Evolutionary conservation across 495 filamentous ascomycete species (phyloP), one percentile per base, ranked within the genome.

Genomic region (Trichocladium uniseriatum): DNA sequence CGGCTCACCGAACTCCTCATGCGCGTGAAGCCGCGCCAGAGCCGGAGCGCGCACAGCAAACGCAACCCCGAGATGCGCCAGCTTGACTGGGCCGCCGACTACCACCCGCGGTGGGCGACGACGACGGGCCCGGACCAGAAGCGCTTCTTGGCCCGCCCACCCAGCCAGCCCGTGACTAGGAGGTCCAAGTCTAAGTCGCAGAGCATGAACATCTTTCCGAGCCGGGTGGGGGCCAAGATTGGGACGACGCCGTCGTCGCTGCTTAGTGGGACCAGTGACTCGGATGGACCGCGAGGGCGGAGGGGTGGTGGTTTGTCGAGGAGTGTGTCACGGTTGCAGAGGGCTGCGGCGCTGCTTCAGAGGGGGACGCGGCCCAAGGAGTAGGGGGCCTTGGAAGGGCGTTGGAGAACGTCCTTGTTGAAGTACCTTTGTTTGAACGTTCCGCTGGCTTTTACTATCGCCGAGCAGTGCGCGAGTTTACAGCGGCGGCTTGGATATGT

Each of bases 341-440:
- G 59, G 28, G 59, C 59, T 5, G 51, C 57, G 36, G 52, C 49
- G 6, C 35, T 62, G 19, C 48, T 62, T 4, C 54, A 58, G n/a
- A 46, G 56, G 15, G 35, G 49, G 54, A 29, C 37, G 2, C 37
- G 42, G 27, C 51, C 48, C 15, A 49, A 48, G 51, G 48, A 47
- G 43, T 57, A 60, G 54, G 45, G 43, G 28, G 14, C 38, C n/a
- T n/a, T n/a, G n/a, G n/a, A n/a, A n/a, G n/a, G n/a, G 14, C 20
- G 32, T 24, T 43, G 1, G 20, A 6, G 39, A 36, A 3, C 31
- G 31, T 4, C 5, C 5, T 3, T 11, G 31, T 32, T 27, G 24
- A 27, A 27, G 24, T 27, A 8, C 24, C 24, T 27, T 27, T n/a
- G n/a, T n/a, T n/a, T n/a, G n/a, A n/a, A n/a, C n/a, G n/a, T n/a